A percentile compares a stretch with the other conserved stretches of the same genome.
Evolutionary conservation across 2,329 filamentous ascomycete genomes (phyloP).

Genomic region (Neopestalotiopsis rosae): DNA sequence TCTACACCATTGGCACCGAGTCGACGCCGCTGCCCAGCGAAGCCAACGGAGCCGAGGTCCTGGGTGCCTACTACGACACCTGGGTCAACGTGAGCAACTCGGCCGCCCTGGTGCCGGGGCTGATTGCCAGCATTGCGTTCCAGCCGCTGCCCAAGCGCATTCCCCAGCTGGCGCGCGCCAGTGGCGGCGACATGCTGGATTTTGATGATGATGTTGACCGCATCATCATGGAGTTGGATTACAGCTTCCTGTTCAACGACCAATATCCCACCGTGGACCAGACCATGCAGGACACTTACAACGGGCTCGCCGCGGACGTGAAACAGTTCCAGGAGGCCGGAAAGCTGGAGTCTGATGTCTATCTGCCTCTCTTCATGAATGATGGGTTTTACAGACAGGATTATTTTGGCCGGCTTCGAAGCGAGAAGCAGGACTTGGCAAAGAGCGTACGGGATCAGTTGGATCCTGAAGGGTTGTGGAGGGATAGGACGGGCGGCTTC

Average conservation of each 20-base stretch:
- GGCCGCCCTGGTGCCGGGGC: conserved; percentile 29
- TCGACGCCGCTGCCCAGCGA: conserved; percentile 39
- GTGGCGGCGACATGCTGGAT: conserved; percentile 45
- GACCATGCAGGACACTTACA: conserved; percentile 42
- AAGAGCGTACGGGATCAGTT: conserved; percentile 38
- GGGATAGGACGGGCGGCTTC: conserved; percentile 46
- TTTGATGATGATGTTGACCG: conserved; percentile 43
- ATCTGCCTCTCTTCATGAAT: conserved; percentile 50
- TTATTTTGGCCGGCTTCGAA: conserved; percentile 45
- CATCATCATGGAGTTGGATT: conserved; percentile 50
- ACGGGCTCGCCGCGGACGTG: conserved; percentile 37
- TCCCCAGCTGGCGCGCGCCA: conserved; percentile 34
- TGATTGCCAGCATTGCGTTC: conserved; percentile 41
- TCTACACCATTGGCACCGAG: conserved; percentile 45
- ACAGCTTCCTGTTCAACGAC: conserved; percentile 38
- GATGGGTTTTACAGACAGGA: conserved; percentile 48
- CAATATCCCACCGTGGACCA: conserved; percentile 38
- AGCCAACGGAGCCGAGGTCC: conserved; percentile 32
- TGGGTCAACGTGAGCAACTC: conserved; percentile 39
- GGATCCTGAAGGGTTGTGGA: conserved; percentile 45
- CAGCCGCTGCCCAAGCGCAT: conserved; percentile 45
- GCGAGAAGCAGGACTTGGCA: conserved; percentile 40
- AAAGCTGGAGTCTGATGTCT: conserved; percentile 35
- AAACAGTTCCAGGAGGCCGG: conserved; percentile 38
- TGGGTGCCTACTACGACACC: conserved; percentile 37